Evolutionary conservation across 2,329 filamentous ascomycete genomes (phyloP).

Genomic region (Claviceps sp.): DNA sequence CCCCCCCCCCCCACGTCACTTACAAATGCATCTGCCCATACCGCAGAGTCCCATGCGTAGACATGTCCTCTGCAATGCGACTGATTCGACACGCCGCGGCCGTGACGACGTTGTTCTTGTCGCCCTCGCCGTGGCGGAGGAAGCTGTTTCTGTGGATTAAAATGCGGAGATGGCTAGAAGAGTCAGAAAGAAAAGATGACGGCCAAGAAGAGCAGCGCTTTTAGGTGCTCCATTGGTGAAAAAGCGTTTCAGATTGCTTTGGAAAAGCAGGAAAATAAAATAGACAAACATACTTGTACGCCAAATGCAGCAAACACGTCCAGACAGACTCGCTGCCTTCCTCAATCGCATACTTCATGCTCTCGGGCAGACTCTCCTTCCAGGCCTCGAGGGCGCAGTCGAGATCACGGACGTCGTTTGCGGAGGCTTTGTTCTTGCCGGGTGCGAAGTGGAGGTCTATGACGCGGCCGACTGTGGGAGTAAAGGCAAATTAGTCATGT

Average conservation of each 20-base stretch:
- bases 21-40: slow-evolving; percentile 26
- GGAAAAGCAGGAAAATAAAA: background rate
- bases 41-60: slow-evolving; percentile 18
- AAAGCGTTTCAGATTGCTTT: no score
- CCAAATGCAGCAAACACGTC: slow-evolving; percentile 23
- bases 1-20: no score
- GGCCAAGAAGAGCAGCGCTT: background rate
- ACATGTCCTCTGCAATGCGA: slow-evolving; percentile 25
- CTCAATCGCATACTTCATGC: slow-evolving; percentile 17
- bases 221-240: no score
- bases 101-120: slow-evolving; percentile 17
- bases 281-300: slow-evolving; percentile 19
- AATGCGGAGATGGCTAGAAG: slow-evolving; percentile 20
- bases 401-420: slow-evolving; percentile 16
- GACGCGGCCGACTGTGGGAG: slow-evolving; percentile 17
- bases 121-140: slow-evolving; percentile 14
- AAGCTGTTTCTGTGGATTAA: slow-evolving; percentile 23
- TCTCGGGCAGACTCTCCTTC: slow-evolving; percentile 19
- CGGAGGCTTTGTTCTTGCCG: slow-evolving; percentile 16
- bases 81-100: slow-evolving; percentile 22
- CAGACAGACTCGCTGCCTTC: slow-evolving; percentile 22
- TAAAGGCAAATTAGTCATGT: no score
- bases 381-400: slow-evolving; percentile 19
- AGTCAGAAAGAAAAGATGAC: background rate
- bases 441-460: slow-evolving; percentile 24